A percentile compares a stretch with the other conserved stretches of the same genome.
Conservation (phyloP, 345 rosid genomes). For the Toxicodendron radicans region DNA sequence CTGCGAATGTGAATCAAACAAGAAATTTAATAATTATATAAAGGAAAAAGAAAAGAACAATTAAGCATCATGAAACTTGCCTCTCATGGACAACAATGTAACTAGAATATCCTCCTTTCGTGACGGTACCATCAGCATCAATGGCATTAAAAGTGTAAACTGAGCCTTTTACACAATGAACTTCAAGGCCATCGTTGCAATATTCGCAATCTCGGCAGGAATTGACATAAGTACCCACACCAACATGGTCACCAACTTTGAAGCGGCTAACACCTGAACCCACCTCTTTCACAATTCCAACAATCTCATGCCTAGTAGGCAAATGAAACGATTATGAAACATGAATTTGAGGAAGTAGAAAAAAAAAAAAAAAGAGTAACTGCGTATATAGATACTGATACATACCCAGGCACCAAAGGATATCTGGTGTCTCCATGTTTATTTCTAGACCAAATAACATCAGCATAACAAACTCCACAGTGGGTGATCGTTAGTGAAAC, state of each 20-base stretch:
- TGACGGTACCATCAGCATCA: slow-evolving; percentile 72
- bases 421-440: slow-evolving; percentile 56
- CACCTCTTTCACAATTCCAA: slow-evolving; percentile 76
- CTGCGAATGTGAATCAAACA: neutral
- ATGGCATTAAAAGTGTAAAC: slow-evolving; percentile 64
- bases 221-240: slow-evolving; percentile 89
- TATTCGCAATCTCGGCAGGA: slow-evolving; percentile 78
- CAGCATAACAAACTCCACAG: slow-evolving; percentile 94
- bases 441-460: slow-evolving; percentile 74
- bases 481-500: slow-evolving; percentile 75
- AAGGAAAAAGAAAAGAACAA: neutral
- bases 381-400: neutral
- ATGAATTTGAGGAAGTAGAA: slow-evolving; percentile 19
- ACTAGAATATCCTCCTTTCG: slow-evolving; percentile 88
- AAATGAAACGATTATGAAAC: slow-evolving; percentile 1
- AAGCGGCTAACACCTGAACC: slow-evolving; percentile 62
- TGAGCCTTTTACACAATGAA: slow-evolving; percentile 50
- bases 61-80: slow-evolving; percentile 26
- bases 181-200: slow-evolving; percentile 60
- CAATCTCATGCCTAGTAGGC: slow-evolving; percentile 75
- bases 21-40: neutral
- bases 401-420: slow-evolving; percentile 92
- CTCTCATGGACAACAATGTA: slow-evolving; percentile 75
- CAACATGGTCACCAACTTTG: slow-evolving; percentile 81
- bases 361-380: neutral